Evolutionary conservation across 2,329 filamentous ascomycete species (phyloP).

Genomic region (Epicoccum sorghinum): DNA sequence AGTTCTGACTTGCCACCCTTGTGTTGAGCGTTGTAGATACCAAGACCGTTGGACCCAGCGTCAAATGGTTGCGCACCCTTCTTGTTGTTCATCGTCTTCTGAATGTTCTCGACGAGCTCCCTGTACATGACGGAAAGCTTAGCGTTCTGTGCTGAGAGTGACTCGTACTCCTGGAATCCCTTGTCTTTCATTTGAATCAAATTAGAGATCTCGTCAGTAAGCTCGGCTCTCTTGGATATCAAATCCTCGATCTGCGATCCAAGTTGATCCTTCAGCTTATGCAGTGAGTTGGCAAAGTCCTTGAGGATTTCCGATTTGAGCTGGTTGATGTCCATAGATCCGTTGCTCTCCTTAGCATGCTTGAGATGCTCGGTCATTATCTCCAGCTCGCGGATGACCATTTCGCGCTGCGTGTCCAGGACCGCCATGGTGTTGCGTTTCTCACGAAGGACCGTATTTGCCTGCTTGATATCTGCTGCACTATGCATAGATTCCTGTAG

Average conservation of each 20-base stretch:
- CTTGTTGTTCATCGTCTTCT: conserved; percentile 83
- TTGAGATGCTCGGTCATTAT: conserved; percentile 88
- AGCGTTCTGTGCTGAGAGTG: conserved; percentile 90
- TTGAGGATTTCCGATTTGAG: conserved; percentile 67
- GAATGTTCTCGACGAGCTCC: conserved; percentile 90
- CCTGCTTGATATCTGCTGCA: conserved; percentile 69
- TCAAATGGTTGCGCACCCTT: conserved; percentile 56
- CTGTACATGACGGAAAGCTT: conserved; percentile 96
- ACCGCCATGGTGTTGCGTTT: conserved; percentile 96
- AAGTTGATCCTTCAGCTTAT: conserved; percentile 81
- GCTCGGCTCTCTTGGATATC: conserved; percentile 81
- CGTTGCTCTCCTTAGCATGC: conserved; percentile 78
- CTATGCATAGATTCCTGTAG: conserved; percentile 61
- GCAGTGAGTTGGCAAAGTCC: conserved; percentile 67
- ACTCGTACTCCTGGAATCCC: conserved; percentile 93
- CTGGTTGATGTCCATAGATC: conserved; percentile 78
- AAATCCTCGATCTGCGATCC: conserved; percentile 80
- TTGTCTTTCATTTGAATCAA: conserved; percentile 88
- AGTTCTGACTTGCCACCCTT: conserved; percentile 48
- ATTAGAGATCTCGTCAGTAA: conserved; percentile 83
- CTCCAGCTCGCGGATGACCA: conserved; percentile 91
- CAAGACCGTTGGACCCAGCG: conserved; percentile 62
- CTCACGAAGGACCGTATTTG: conserved; percentile 86
- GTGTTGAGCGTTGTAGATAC: conserved; percentile 60
- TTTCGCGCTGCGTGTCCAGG: conserved; percentile 90